Evolutionary conservation across 2,329 filamentous ascomycete species (phyloP).

Genomic region (Periconia macrospinosa): DNA sequence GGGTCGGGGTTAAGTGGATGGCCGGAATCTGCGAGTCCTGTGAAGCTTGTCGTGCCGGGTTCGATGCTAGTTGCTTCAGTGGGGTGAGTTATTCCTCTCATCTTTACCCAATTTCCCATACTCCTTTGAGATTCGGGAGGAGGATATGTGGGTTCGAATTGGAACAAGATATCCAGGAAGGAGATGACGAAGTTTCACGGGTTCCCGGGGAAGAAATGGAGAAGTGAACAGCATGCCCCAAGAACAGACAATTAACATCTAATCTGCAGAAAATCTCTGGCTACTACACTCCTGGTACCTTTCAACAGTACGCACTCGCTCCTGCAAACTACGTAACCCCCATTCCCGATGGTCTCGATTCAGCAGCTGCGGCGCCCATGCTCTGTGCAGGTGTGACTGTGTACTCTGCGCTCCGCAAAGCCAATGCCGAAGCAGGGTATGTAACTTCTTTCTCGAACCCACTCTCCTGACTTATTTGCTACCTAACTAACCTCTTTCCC

Average conservation of each 20-base stretch:
- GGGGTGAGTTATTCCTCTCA: constrained; percentile 27
- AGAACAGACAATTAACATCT: too few relatives aligned
- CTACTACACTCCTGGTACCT: constrained; percentile 72
- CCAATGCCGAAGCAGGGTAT: constrained; percentile 57
- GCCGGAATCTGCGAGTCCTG: constrained; percentile 55
- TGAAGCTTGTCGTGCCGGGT: constrained; percentile 47
- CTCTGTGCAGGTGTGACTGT: constrained; percentile 72
- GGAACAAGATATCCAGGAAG: too few relatives aligned
- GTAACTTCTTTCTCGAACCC: background rate
- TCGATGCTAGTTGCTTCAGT: constrained; percentile 39
- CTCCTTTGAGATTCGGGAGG: background rate
- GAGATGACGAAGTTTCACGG: too few relatives aligned
- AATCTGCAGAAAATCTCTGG: constrained; percentile 55
- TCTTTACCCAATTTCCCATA: background rate
- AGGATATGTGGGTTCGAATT: background rate
- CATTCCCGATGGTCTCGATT: constrained; percentile 63
- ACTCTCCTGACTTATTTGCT: background rate
- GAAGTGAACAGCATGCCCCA: too few relatives aligned
- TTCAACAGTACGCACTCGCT: constrained; percentile 68
- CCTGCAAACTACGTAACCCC: constrained; percentile 71
- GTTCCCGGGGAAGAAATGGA: background rate
- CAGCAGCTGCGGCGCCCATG: constrained; percentile 71
- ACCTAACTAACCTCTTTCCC: background rate
- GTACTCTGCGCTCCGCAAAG: constrained; percentile 67
- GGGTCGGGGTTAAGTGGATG: constrained; percentile 73